These are phyloP conservation scores for Clavariopsis aquatica DNA, from an alignment of 495 filamentous ascomycete species.

Conservation along the genomic window DNA sequence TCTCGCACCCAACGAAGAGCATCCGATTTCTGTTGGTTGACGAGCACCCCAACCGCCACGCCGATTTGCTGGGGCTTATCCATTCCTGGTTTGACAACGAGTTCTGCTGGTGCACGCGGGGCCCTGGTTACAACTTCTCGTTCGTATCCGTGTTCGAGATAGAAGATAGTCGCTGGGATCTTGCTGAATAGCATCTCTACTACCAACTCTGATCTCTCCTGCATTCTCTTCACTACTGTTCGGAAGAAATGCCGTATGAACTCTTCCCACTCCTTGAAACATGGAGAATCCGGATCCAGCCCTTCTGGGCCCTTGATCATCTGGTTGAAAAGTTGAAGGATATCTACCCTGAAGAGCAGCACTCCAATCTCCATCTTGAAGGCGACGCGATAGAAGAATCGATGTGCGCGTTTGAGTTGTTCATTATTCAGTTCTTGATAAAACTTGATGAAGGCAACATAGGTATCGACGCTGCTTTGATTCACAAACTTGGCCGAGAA, in stretches of 20 bases:
- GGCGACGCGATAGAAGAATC: conserved; percentile 90
- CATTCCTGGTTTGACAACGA: conserved; percentile 74
- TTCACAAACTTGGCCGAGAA: conserved; percentile 79
- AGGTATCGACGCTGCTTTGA: conserved; percentile 86
- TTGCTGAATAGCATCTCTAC: conserved; percentile 95
- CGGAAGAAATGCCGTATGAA: conserved; percentile 67
- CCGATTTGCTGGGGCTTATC: conserved; percentile 69
- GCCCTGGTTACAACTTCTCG: conserved; percentile 66
- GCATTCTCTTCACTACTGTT: conserved; percentile 72
- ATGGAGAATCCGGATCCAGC: conserved; percentile 61
- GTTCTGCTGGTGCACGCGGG: conserved; percentile 66
- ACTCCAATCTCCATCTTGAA: conserved; percentile 92
- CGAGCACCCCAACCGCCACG: conserved; percentile 73
- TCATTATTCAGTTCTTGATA: conserved; percentile 77
- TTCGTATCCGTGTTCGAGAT: conserved; percentile 87
- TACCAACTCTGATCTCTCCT: conserved; percentile 77
- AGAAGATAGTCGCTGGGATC: conserved; percentile 76
- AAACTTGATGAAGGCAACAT: conserved; percentile 73
- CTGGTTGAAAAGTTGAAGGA: conserved; percentile 80
- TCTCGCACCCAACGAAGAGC: conserved; percentile 80
- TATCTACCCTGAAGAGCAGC: conserved; percentile 86
- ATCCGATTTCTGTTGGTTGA: conserved; percentile 73
- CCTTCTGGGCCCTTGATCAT: conserved; percentile 91
- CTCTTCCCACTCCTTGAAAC: conserved; percentile 90
- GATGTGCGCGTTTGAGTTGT: conserved; percentile 90